phyloP scores from a whole-genome alignment of 2,329 filamentous ascomycete genomes.

The Pseudogymnoascus sp. region DNA sequence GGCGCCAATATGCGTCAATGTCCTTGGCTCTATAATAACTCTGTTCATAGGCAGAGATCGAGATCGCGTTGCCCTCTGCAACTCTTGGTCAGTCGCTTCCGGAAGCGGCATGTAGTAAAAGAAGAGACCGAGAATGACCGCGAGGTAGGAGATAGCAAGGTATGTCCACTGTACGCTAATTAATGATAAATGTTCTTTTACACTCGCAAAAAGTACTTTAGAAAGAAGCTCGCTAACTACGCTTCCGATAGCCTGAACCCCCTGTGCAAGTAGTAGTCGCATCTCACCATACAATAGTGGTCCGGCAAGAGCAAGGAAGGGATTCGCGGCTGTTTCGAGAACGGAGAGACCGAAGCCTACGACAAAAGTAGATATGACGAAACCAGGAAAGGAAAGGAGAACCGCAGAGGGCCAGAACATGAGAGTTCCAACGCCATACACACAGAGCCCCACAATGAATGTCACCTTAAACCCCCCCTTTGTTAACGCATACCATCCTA shows the following conservation, averaged over 20 bases:
- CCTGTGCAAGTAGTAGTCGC: conserved; percentile 67
- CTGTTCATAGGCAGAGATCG: conserved; percentile 57
- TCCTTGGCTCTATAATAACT: conserved; percentile 63
- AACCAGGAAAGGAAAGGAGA: conserved; percentile 67
- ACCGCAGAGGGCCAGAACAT: conserved; percentile 77
- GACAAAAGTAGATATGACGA: conserved; percentile 65
- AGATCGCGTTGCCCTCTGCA: conserved; percentile 45
- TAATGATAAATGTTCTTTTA: conserved; percentile 50
- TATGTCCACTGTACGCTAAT: conserved; percentile 69
- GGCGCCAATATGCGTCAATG: conserved; percentile 56
- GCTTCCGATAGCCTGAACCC: conserved; percentile 64
- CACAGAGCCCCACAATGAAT: conserved; percentile 63
- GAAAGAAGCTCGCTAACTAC: conserved; percentile 67
- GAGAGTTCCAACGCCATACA: conserved; percentile 67
- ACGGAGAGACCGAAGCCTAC: conserved; percentile 69
- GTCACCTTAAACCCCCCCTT: conserved; percentile 66
- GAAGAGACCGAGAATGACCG: conserved; percentile 57
- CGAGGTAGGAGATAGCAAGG: conserved; percentile 65
- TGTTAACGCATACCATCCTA: conserved; percentile 62
- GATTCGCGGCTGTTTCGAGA: conserved; percentile 72
- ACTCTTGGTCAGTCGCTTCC: conserved; percentile 42
- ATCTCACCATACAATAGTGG: conserved; percentile 66
- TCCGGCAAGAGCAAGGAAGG: conserved; percentile 63
- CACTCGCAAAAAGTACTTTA: conserved; percentile 62
- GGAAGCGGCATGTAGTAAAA: conserved; percentile 58